Conservation (phyloP, 2,329 filamentous ascomycete genomes). For the Colletotrichum sp. region DNA sequence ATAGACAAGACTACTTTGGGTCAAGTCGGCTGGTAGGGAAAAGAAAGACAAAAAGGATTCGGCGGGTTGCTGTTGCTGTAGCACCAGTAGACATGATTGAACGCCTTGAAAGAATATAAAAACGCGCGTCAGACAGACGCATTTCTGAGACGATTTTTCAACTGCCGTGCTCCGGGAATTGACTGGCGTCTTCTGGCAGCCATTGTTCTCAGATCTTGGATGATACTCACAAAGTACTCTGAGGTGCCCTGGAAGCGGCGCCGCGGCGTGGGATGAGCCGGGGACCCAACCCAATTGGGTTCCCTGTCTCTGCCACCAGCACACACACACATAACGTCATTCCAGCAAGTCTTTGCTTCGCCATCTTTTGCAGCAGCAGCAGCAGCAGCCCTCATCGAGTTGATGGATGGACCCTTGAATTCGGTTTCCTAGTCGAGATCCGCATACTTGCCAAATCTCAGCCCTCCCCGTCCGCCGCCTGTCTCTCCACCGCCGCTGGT, state of each 20-base stretch:
- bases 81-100: not conserved
- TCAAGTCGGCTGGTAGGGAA: not conserved
- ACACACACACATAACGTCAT: constrained; percentile 2
- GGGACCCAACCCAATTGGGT: constrained; percentile 10
- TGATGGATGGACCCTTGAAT: constrained; percentile 10
- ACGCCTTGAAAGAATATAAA: not conserved
- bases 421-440: not conserved
- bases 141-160: not conserved
- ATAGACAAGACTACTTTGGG: not conserved
- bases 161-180: not conserved
- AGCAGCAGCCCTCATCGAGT: not conserved
- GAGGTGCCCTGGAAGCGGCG: not conserved
- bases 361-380: not conserved
- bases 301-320: not conserved
- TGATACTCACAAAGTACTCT: not conserved
- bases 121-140: not conserved
- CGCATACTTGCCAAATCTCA: not conserved
- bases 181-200: not conserved
- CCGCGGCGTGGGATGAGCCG: not conserved
- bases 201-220: not conserved
- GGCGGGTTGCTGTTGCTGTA: not conserved
- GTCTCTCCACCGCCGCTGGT: not conserved
- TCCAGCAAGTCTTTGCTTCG: not conserved
- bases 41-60: not conserved
- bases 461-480: not conserved